A percentile compares a stretch with the other conserved stretches of the same genome.
Evolutionary conservation across 164 flowering plant genomes (phyloP).

Genomic region (Sedum album): DNA sequence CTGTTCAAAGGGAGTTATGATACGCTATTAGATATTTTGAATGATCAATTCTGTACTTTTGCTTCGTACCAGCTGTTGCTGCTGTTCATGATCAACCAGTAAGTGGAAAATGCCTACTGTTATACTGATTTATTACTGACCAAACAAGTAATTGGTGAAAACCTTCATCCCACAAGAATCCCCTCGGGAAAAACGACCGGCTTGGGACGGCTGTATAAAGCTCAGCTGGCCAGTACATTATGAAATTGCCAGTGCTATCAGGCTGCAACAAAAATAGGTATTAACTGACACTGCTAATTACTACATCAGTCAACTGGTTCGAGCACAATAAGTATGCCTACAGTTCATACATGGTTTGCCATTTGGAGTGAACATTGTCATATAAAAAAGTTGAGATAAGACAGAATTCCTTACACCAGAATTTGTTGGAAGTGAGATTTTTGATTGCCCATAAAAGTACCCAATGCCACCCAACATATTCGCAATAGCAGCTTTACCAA

Average conservation of each 20-base stretch:
- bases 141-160: constrained; percentile 92
- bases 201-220: constrained; percentile 97
- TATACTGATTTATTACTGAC: constrained; percentile 30
- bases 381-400: not conserved
- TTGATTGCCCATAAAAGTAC: constrained; percentile 91
- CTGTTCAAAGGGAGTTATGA: constrained; percentile 25
- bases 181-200: constrained; percentile 91
- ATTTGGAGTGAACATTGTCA: not conserved
- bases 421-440: constrained; percentile 46
- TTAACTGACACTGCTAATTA: constrained; percentile 15
- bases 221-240: constrained; percentile 92
- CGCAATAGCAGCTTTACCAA: constrained; percentile 80
- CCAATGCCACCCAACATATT: constrained; percentile 96
- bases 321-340: not conserved
- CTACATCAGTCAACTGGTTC: not conserved
- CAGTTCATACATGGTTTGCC: not conserved
- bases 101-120: not conserved
- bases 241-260: constrained; percentile 32
- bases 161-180: constrained; percentile 99
- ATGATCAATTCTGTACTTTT: not conserved
- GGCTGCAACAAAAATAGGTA: constrained; percentile 38
- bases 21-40: not conserved
- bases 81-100: not conserved
- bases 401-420: constrained; percentile 40
- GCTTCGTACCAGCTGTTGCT: not conserved